Evolutionary conservation across 305 asterid species (phyloP).

Genomic region (Fraxinus albicans): DNA sequence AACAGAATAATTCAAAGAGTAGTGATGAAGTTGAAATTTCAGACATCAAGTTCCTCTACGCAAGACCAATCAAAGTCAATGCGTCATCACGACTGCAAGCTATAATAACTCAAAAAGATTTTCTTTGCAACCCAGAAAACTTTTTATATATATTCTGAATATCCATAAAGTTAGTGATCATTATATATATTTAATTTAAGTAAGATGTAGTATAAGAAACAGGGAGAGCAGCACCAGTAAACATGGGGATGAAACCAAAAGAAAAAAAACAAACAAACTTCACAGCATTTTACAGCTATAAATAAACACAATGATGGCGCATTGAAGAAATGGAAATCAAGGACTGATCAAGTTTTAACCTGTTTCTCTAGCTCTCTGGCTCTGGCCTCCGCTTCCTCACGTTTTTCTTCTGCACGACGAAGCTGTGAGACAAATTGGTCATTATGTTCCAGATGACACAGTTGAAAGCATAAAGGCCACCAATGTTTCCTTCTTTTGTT

Average conservation of each 20-base stretch:
- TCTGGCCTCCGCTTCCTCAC: slow-evolving; percentile 93
- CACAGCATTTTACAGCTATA: not conserved
- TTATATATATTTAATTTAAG: slow-evolving; percentile 8
- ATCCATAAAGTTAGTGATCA: slow-evolving; percentile 8
- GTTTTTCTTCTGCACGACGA: slow-evolving; percentile 78
- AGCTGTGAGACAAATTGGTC: slow-evolving; percentile 63
- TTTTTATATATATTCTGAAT: not conserved
- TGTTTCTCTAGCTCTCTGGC: slow-evolving; percentile 94
- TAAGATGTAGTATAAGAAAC: slow-evolving; percentile 7
- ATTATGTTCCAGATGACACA: slow-evolving; percentile 25
- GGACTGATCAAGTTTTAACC: slow-evolving; percentile 41
- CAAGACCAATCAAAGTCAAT: not conserved
- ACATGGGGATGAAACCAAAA: slow-evolving; percentile 8
- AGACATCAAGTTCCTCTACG: not conserved
- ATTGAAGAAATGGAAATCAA: slow-evolving; percentile 2
- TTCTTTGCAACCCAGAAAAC: not conserved
- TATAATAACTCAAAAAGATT: not conserved
- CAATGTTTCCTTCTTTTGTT: slow-evolving; percentile 1
- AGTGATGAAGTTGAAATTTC: not conserved
- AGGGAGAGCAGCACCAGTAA: slow-evolving; percentile 15
- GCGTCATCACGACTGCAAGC: not conserved
- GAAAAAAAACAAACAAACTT: not conserved
- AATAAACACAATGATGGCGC: slow-evolving; percentile 18
- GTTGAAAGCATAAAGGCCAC: slow-evolving; percentile 8
- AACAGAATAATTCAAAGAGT: not conserved